A percentile compares a stretch with the other conserved stretches of the same genome.
phyloP scores from a whole-genome alignment of 2,329 filamentous ascomycete genomes.

The Elsinoe necatrix region DNA sequence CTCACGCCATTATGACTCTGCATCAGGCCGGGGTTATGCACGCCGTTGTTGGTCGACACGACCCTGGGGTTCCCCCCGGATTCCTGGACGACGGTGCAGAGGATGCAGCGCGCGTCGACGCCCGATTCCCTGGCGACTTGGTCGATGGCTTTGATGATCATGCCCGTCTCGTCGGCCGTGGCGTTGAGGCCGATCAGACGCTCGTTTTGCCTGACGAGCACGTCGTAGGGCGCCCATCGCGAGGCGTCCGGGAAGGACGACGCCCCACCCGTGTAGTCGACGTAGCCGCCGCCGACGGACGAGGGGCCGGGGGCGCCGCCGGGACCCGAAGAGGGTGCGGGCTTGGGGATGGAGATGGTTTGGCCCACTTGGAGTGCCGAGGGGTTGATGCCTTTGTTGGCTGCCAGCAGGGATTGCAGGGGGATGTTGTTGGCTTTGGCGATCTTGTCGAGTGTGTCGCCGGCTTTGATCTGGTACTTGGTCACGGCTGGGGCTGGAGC shows the following conservation, averaged over 20 bases:
- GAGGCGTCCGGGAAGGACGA: constrained; percentile 1
- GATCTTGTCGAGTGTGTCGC: constrained; percentile 3
- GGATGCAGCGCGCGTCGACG: constrained; percentile 36
- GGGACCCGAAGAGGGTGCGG: not conserved
- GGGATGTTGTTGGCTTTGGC: not conserved
- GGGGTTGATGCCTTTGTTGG: constrained; percentile 10
- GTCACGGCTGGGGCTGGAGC: not conserved
- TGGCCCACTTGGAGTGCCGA: not conserved
- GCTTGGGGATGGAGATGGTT: constrained; percentile 3
- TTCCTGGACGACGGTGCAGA: constrained; percentile 41
- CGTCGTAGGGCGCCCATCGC: constrained; percentile 5
- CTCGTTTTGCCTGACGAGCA: constrained; percentile 7
- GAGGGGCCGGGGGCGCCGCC: not conserved
- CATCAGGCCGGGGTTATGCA: constrained; percentile 41
- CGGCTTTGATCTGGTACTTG: constrained; percentile 5
- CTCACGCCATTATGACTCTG: constrained; percentile 36
- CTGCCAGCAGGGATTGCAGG: not conserved
- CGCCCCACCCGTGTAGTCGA: constrained; percentile 1
- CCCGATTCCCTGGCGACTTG: constrained; percentile 26
- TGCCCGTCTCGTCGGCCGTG: not conserved
- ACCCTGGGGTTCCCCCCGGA: constrained; percentile 41
- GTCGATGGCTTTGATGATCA: constrained; percentile 27
- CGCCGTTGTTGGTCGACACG: constrained; percentile 35
- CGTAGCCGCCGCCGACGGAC: constrained; percentile 1
- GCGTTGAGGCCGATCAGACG: constrained; percentile 6